Percentiles rank a stretch among this genome's conserved stretches.
Evolutionary conservation across 1,139 yeast genomes (phyloP).

Genomic region (Oligophagozyma castellii): DNA sequence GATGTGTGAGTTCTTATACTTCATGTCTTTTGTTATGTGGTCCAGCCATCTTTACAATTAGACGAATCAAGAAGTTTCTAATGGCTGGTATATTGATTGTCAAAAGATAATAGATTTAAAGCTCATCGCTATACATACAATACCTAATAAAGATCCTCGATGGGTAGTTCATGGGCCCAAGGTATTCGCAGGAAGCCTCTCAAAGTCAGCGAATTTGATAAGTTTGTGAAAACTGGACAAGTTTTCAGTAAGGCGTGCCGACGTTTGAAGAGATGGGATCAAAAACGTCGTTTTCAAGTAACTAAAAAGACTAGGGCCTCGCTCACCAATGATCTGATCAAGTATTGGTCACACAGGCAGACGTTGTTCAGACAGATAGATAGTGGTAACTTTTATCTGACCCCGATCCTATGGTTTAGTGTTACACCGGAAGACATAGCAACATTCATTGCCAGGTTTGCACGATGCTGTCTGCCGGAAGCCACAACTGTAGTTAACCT

Average conservation of each 20-base stretch:
- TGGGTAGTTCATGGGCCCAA: neutral
- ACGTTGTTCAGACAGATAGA: constrained; percentile 14
- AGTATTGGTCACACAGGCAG: constrained; percentile 18
- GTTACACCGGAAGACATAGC: constrained; percentile 83
- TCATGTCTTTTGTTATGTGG: too few relatives aligned
- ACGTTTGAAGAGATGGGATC: too few relatives aligned
- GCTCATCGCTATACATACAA: too few relatives aligned
- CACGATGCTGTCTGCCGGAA: constrained; percentile 36
- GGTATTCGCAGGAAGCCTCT: neutral
- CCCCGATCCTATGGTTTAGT: constrained; percentile 74
- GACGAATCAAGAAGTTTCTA: too few relatives aligned
- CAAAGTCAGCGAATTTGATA: neutral
- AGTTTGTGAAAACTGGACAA: neutral
- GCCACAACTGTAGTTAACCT: constrained; percentile 45
- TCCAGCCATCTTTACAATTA: too few relatives aligned
- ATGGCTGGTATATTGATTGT: too few relatives aligned
- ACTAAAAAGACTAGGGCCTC: neutral
- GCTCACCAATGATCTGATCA: constrained; percentile 6
- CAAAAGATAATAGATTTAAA: too few relatives aligned
- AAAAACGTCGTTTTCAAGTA: neutral
- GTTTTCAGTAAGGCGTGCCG: too few relatives aligned
- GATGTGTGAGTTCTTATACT: too few relatives aligned
- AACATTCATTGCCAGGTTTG: constrained; percentile 43
- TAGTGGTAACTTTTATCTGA: constrained; percentile 62
- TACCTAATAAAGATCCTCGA: too few relatives aligned